These are phyloP conservation scores for Lachnum nothofagi DNA, from an alignment of 2,329 filamentous ascomycete genomes.

Conservation along the genomic window DNA sequence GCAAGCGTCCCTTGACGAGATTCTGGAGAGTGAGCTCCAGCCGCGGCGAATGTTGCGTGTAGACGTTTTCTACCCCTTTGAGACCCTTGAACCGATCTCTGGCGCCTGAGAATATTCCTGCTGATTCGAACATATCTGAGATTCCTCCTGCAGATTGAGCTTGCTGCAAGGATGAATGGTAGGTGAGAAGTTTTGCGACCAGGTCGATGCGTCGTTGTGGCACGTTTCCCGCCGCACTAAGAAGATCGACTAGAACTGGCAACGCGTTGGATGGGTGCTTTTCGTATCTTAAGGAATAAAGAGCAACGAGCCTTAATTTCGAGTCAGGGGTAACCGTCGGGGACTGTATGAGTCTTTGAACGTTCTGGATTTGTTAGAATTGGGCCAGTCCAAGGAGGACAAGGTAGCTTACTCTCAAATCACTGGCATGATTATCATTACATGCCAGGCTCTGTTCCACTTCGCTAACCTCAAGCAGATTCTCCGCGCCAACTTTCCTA, in stretches of 20 bases:
- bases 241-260: conserved; percentile 78
- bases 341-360: conserved; percentile 81
- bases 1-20: conserved; percentile 83
- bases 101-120: conserved; percentile 85
- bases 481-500: conserved; percentile 77
- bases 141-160: conserved; percentile 72
- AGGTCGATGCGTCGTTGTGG: conserved; percentile 69
- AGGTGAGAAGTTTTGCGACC: conserved; percentile 75
- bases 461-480: conserved; percentile 91
- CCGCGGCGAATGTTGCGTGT: conserved; percentile 91
- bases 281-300: conserved; percentile 92
- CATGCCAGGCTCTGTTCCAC: conserved; percentile 94
- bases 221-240: conserved; percentile 78
- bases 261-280: conserved; percentile 80
- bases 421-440: conserved; percentile 87
- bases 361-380: conserved; percentile 48
- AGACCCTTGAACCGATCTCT: conserved; percentile 86
- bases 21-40: conserved; percentile 85
- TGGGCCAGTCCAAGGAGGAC: not conserved
- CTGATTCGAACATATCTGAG: conserved; percentile 84
- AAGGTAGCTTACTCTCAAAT: conserved; percentile 69
- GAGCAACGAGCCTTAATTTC: conserved; percentile 82
- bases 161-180: conserved; percentile 80
- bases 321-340: conserved; percentile 71
- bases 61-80: conserved; percentile 97